Percentiles rank a stretch among this genome's conserved stretches.
Conservation (phyloP, 2,329 filamentous ascomycete genomes). For the Exophiala calicioides region DNA sequence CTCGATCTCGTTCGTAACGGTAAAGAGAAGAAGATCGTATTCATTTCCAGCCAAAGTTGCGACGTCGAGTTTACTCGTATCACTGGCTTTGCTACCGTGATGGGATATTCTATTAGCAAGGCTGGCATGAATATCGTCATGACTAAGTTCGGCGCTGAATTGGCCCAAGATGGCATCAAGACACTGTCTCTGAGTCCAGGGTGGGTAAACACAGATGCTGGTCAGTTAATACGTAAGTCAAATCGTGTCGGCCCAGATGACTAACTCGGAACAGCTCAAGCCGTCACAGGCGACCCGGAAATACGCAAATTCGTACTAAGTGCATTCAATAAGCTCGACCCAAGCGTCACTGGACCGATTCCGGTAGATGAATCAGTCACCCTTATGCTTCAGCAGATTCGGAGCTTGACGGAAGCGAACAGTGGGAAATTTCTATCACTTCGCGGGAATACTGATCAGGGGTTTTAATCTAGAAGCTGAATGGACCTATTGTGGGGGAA, state of each 20-base stretch:
- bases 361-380: constrained; percentile 33
- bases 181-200: constrained; percentile 38
- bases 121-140: constrained; percentile 43
- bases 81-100: neutral
- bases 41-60: neutral
- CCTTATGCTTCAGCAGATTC: constrained; percentile 32
- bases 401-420: constrained; percentile 25
- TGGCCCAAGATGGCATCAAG: constrained; percentile 34
- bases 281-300: constrained; percentile 17
- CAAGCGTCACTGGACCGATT: constrained; percentile 31
- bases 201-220: constrained; percentile 30
- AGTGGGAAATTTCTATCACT: constrained; percentile 33
- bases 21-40: neutral
- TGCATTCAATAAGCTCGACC: constrained; percentile 28
- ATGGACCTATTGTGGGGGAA: too few species aligned
- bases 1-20: neutral
- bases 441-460: constrained; percentile 27
- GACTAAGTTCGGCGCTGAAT: constrained; percentile 43
- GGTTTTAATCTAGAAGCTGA: constrained; percentile 18
- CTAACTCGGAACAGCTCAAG: constrained; percentile 17
- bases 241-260: constrained; percentile 9
- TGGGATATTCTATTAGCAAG: constrained; percentile 41
- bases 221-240: constrained; percentile 14
- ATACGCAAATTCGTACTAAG: constrained; percentile 29
- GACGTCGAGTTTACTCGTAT: neutral